Evolutionary conservation across 352 stramenopile species (phyloP).

Genomic region (Hyaloperonospora brassicae): DNA sequence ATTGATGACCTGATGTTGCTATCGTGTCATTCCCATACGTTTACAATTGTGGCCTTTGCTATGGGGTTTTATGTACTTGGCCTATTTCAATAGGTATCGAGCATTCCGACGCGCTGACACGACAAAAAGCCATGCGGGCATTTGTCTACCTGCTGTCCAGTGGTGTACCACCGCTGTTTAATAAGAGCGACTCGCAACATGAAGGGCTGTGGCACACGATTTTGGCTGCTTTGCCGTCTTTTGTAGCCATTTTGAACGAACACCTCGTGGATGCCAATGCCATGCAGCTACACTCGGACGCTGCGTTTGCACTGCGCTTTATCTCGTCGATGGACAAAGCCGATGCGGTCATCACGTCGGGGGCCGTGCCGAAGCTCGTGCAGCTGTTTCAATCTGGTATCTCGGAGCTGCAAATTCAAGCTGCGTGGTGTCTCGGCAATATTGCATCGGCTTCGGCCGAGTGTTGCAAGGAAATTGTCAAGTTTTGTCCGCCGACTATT

Average conservation of each 20-base stretch:
- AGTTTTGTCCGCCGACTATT: slow-evolving; percentile 51
- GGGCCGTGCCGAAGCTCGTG: slow-evolving; percentile 68
- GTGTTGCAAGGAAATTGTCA: slow-evolving; percentile 70
- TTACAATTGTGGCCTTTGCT: background rate
- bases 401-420: slow-evolving; percentile 84
- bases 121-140: slow-evolving; percentile 78
- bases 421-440: slow-evolving; percentile 81
- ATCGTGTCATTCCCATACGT: too few species aligned
- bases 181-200: slow-evolving; percentile 79
- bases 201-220: slow-evolving; percentile 74
- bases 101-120: slow-evolving; percentile 58
- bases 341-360: slow-evolving; percentile 54
- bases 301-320: slow-evolving; percentile 79
- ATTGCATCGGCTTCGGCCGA: slow-evolving; percentile 68
- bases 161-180: slow-evolving; percentile 76
- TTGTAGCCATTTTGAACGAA: slow-evolving; percentile 72
- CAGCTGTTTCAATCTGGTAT: slow-evolving; percentile 82
- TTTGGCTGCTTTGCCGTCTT: slow-evolving; percentile 67
- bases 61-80: background rate
- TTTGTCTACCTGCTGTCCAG: slow-evolving; percentile 85
- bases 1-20: too few species aligned
- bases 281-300: slow-evolving; percentile 78
- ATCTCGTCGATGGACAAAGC: slow-evolving; percentile 87
- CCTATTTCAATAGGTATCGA: slow-evolving; percentile 48
- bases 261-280: slow-evolving; percentile 48